These are phyloP conservation scores for Micractinium conductrix DNA, from an alignment of 139 green algal genomes.

Conservation along the genomic window DNA sequence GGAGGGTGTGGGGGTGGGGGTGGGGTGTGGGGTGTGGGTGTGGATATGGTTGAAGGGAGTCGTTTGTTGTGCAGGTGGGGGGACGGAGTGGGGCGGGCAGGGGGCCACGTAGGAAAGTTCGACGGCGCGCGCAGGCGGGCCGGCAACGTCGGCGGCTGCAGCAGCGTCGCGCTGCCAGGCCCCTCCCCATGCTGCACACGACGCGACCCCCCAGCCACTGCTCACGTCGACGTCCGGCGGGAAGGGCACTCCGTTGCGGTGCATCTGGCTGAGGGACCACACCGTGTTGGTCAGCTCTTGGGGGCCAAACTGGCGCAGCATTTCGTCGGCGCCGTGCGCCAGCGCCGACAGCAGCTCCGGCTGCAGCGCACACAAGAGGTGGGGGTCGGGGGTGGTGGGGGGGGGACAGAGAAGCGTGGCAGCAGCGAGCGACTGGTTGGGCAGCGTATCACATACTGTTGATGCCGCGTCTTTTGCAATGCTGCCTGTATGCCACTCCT, in stretches of 20 bases:
- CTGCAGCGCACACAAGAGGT: neutral
- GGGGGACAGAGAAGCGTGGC: too few relatives aligned
- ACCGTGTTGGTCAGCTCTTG: conserved; percentile 40
- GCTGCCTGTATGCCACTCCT: too few relatives aligned
- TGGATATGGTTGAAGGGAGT: neutral
- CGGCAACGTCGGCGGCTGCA: too few relatives aligned
- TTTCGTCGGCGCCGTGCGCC: conserved; percentile 30
- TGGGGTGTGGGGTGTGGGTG: too few relatives aligned
- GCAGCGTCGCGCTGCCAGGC: too few relatives aligned
- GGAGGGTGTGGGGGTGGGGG: too few relatives aligned
- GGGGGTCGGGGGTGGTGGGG: too few relatives aligned
- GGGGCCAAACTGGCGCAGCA: conserved; percentile 54
- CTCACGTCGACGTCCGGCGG: conserved; percentile 27
- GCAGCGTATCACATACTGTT: too few relatives aligned
- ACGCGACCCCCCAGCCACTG: neutral
- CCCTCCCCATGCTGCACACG: neutral
- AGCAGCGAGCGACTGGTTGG: too few relatives aligned
- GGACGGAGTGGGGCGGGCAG: neutral
- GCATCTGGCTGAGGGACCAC: conserved; percentile 15
- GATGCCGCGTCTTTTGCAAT: too few relatives aligned
- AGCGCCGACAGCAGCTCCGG: conserved; percentile 42
- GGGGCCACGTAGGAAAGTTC: neutral
- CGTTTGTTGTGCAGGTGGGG: neutral
- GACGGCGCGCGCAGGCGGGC: too few relatives aligned
- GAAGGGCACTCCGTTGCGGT: neutral